Evolutionary conservation across 139 green algal genomes (phyloP), one percentile per base, ranked within the genome.

Genomic region (Mychonastes homosphaera): DNA sequence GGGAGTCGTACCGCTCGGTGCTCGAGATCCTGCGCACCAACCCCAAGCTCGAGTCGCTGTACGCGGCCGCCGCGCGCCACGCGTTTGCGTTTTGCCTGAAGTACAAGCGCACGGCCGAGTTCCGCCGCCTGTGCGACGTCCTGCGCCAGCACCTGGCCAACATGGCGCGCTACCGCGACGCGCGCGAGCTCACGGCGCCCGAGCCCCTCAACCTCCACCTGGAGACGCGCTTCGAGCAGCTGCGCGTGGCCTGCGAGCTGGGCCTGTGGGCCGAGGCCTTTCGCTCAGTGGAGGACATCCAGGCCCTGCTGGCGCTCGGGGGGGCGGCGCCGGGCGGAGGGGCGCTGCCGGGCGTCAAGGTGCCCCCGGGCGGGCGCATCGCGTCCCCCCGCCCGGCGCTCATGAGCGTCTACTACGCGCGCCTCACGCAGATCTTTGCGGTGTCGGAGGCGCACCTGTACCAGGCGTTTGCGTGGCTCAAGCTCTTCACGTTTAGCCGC

Each of bases 191-290:
- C 49, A 75, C 74, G 50, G 71, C 82, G 49, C 82, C 90, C 16
- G 92, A 96, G 63, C 84, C 74, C 32, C 79, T 94, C 66, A 79
- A 92, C 45, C 78, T 94, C 57, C 94, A 96, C 74, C 68, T 97
- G 62, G 93, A 98, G 68, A 95, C 88, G 8, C 81, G 93, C 49
- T 98, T 98, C 70, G 89, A 97, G 76, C 90, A 97, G 84, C 79
- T 97, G 29, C 90, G 82, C 61, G 77, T 82, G 52, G 88, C 88
- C 2, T 95, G 87, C 61, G 85, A 95, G 52, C 80, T 99, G 59
- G 88, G 91, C 76, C 79, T 99, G 72, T 99, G 92, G 92, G 88
- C 90, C 19, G 93, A 99, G 79, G 93, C 92, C 1, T 99, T 98
- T 78, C 77, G 93, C 43, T 86, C 72, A n/a, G 85, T 99, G 47